A percentile compares a stretch with the other conserved stretches of the same genome.
phyloP scores from a whole-genome alignment of 192 early-diverging fungal species.

The Pecoramyces ruminantium region DNA sequence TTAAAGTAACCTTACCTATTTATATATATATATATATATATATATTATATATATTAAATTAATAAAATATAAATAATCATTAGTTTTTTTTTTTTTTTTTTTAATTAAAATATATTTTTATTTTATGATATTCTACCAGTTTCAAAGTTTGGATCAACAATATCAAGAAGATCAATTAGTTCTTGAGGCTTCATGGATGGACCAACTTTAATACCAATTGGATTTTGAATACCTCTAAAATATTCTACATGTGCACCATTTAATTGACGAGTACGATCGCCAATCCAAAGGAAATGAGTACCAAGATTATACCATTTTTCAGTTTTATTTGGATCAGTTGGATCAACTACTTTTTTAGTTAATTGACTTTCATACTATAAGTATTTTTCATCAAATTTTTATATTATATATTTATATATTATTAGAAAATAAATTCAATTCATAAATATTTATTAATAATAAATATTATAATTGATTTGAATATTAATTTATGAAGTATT shows the following conservation, averaged over 20 bases:
- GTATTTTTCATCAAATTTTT: background rate
- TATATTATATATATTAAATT: too few relatives aligned
- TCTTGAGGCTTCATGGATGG: slow-evolving; percentile 80
- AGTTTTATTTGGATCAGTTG: background rate
- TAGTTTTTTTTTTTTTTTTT: too few relatives aligned
- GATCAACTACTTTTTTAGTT: background rate
- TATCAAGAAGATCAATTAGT: slow-evolving; percentile 63
- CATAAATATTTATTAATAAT: too few relatives aligned
- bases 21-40: too few relatives aligned
- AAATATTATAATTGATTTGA: too few relatives aligned
- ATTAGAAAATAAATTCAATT: too few relatives aligned
- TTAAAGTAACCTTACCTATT: slow-evolving; percentile 73
- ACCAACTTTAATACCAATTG: slow-evolving; percentile 91
- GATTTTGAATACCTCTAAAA: slow-evolving; percentile 92
- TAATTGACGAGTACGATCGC: slow-evolving; percentile 88
- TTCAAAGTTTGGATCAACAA: slow-evolving; percentile 71
- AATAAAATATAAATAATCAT: too few relatives aligned
- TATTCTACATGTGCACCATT: slow-evolving; percentile 94
- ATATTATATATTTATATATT: too few relatives aligned
- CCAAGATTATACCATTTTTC: slow-evolving; percentile 67
- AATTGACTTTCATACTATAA: background rate
- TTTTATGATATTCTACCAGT: slow-evolving; percentile 19
- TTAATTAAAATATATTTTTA: too few relatives aligned
- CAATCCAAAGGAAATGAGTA: slow-evolving; percentile 96
- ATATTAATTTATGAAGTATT: too few relatives aligned